Evolutionary conservation across 2,329 filamentous ascomycete species (phyloP).

Genomic region (Beauveria brongniartii): DNA sequence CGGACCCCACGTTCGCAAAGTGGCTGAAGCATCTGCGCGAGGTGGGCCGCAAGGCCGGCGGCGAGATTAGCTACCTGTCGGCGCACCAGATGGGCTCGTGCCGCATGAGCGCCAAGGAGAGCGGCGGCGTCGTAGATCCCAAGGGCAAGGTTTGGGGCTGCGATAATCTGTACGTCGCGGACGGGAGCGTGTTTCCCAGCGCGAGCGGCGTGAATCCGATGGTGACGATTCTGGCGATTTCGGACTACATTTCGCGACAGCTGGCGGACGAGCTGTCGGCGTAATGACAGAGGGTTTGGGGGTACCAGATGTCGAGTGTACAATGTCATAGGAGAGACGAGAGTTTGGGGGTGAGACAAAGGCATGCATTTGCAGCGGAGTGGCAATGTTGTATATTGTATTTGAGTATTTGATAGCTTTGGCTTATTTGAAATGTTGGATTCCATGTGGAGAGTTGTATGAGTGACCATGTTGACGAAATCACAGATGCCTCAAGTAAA

Average conservation of each 20-base stretch:
- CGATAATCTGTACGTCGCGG: conserved; percentile 59
- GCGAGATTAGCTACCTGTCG: conserved; percentile 50
- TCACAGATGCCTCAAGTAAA: background rate
- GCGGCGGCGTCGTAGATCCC: conserved; percentile 49
- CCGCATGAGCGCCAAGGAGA: conserved; percentile 53
- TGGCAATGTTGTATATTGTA: background rate
- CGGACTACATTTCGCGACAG: conserved; percentile 55
- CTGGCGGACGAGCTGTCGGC: conserved; percentile 37
- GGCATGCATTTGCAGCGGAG: background rate
- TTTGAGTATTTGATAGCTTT: background rate
- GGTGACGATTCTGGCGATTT: conserved; percentile 66
- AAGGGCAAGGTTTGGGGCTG: conserved; percentile 57
- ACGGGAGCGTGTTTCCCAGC: conserved; percentile 68
- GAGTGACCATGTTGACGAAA: background rate
- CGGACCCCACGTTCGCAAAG: conserved; percentile 49
- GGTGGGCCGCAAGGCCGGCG: conserved; percentile 39
- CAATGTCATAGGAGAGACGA: background rate
- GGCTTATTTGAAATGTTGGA: background rate
- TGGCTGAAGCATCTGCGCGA: conserved; percentile 49
- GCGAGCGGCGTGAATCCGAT: conserved; percentile 77
- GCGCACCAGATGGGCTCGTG: conserved; percentile 79
- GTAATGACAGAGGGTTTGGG: background rate
- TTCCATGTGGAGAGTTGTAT: background rate
- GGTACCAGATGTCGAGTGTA: background rate
- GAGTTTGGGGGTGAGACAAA: background rate